Conservation (phyloP, 768 basidiomycete species). For the Boletellus emodensis region DNA sequence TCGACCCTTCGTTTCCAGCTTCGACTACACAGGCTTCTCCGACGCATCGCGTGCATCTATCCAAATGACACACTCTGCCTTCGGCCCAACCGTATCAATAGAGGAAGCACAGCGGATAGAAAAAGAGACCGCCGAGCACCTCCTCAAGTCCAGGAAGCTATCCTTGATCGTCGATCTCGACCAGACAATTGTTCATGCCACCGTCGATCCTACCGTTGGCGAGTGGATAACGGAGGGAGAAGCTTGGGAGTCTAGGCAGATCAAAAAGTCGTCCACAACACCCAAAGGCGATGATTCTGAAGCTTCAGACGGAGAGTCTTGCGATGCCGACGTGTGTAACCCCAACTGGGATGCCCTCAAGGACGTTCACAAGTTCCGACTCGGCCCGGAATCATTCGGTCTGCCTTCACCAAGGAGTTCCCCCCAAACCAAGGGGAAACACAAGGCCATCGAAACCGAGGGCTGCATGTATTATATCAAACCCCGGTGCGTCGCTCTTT, state of each 20-base stretch:
- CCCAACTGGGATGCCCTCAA: slow-evolving; percentile 91
- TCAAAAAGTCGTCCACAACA: slow-evolving; percentile 36
- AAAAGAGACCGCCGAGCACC: slow-evolving; percentile 71
- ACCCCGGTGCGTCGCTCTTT: slow-evolving; percentile 62
- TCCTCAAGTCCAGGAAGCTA: slow-evolving; percentile 72
- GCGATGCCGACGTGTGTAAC: slow-evolving; percentile 64
- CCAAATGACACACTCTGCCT: slow-evolving; percentile 91
- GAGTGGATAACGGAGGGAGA: slow-evolving; percentile 92
- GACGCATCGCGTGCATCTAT: slow-evolving; percentile 85
- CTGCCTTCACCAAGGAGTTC: slow-evolving; percentile 39
- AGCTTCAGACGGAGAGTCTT: slow-evolving; percentile 37
- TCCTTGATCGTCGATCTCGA: slow-evolving; percentile 98
- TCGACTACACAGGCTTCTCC: slow-evolving; percentile 85
- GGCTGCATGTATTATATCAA: slow-evolving; percentile 98
- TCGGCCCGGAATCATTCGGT: slow-evolving; percentile 73
- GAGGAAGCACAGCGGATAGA: slow-evolving; percentile 92
- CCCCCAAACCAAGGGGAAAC: slow-evolving; percentile 51
- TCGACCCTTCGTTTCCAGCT: slow-evolving; percentile 36
- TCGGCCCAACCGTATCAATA: slow-evolving; percentile 86
- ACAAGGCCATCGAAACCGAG: slow-evolving; percentile 63
- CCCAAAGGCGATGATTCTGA: slow-evolving; percentile 30
- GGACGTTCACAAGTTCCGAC: slow-evolving; percentile 85
- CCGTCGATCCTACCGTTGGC: slow-evolving; percentile 96
- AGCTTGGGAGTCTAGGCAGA: slow-evolving; percentile 67
- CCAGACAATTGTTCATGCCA: slow-evolving; percentile 98